These are phyloP conservation scores for Botrytis hyacinthi DNA, from an alignment of 2,329 filamentous ascomycete genomes.

Conservation along the genomic window DNA sequence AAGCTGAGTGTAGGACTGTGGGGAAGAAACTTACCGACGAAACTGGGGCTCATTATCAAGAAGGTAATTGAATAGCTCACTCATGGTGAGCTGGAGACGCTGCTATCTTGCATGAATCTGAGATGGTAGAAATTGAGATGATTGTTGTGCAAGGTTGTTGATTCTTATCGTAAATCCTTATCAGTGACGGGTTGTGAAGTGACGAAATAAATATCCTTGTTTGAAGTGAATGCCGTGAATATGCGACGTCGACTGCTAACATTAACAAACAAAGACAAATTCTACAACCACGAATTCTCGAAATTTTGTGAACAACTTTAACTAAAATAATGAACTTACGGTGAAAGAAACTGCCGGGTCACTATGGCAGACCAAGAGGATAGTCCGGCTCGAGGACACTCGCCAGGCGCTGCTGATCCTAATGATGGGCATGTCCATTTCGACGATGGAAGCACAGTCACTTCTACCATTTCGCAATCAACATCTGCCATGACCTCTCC, in stretches of 20 bases:
- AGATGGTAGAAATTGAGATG: background rate
- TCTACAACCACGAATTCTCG: background rate
- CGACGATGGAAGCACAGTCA: constrained; percentile 30
- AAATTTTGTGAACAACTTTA: background rate
- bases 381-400: constrained; percentile 29
- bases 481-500: constrained; percentile 40
- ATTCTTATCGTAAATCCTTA: constrained; percentile 26
- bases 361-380: constrained; percentile 38
- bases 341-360: constrained; percentile 17
- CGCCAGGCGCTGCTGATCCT: constrained; percentile 30
- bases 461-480: constrained; percentile 30
- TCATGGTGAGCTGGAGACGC: constrained; percentile 46
- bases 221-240: background rate
- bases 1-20: background rate
- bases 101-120: constrained; percentile 17
- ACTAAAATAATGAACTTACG: background rate
- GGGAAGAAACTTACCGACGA: constrained; percentile 46
- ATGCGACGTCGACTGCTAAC: constrained; percentile 2
- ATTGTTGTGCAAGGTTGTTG: constrained; percentile 14
- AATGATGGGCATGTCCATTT: constrained; percentile 32
- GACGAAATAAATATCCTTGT: constrained; percentile 17
- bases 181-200: constrained; percentile 16
- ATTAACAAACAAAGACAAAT: background rate
- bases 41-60: constrained; percentile 61
- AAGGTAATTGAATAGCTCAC: constrained; percentile 67